These are phyloP conservation scores for Talaromyces sp. DNA, from an alignment of 2,329 filamentous ascomycete genomes.

Conservation along the genomic window DNA sequence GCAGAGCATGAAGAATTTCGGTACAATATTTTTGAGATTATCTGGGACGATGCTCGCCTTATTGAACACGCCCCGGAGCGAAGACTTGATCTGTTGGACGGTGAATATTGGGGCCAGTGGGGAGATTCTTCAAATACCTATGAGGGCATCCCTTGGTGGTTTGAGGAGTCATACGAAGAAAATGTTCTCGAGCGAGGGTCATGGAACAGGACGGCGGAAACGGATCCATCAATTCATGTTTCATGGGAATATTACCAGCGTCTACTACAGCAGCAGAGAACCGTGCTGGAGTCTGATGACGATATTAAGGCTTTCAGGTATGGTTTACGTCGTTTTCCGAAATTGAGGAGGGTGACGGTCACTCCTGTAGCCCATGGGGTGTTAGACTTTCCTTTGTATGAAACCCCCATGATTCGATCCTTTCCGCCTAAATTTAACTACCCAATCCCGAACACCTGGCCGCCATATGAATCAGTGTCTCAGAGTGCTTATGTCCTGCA, in stretches of 20 bases:
- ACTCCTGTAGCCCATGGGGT: slow-evolving; percentile 42
- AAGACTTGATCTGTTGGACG: neutral
- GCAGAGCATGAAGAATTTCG: slow-evolving; percentile 37
- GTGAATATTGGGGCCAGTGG: neutral
- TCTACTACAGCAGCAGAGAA: slow-evolving; percentile 34
- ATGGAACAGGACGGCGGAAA: neutral
- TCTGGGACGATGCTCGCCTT: slow-evolving; percentile 28
- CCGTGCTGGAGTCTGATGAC: slow-evolving; percentile 26
- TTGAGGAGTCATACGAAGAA: neutral
- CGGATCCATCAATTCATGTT: neutral
- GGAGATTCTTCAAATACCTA: neutral
- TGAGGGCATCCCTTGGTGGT: neutral
- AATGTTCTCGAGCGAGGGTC: neutral
- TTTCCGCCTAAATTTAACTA: slow-evolving; percentile 43
- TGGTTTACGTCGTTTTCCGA: slow-evolving; percentile 35
- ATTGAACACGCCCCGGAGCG: neutral
- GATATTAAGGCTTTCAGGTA: slow-evolving; percentile 35
- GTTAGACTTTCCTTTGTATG: slow-evolving; percentile 37
- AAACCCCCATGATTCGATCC: slow-evolving; percentile 44
- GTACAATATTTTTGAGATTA: slow-evolving; percentile 34
- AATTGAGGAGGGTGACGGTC: slow-evolving; percentile 37
- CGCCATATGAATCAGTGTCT: slow-evolving; percentile 6
- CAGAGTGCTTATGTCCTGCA: neutral
- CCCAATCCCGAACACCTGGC: slow-evolving; percentile 36
- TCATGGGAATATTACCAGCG: slow-evolving; percentile 31